These are phyloP conservation scores for Vitis hybrid DNA, from an alignment of 177 flowering plant species.

Conservation along the genomic window DNA sequence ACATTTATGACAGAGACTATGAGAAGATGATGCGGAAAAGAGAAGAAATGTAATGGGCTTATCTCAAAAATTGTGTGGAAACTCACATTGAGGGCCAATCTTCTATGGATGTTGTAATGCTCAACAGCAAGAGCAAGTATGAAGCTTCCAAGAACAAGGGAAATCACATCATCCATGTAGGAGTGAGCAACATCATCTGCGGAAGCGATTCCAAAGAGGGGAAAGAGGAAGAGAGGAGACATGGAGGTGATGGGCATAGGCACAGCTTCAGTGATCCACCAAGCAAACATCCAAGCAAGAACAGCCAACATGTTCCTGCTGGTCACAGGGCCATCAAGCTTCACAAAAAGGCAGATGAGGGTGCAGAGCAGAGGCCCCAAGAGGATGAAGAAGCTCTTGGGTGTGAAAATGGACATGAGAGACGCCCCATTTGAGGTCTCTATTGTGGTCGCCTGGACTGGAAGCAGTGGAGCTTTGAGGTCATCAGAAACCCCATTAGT, in stretches of 20 bases:
- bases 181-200: conserved; percentile 71
- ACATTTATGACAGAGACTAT: not conserved
- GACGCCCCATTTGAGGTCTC: conserved; percentile 6
- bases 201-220: conserved; percentile 70
- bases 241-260: conserved; percentile 94
- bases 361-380: conserved; percentile 63
- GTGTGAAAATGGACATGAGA: conserved; percentile 38
- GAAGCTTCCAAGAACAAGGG: conserved; percentile 87
- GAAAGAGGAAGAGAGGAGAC: conserved; percentile 91
- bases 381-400: conserved; percentile 45
- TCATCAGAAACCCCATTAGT: conserved; percentile 23
- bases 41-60: not conserved
- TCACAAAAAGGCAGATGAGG: conserved; percentile 42
- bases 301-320: conserved; percentile 69
- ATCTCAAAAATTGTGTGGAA: not conserved
- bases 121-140: conserved; percentile 92
- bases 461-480: conserved; percentile 61
- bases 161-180: conserved; percentile 84
- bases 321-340: conserved; percentile 31
- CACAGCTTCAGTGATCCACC: conserved; percentile 97
- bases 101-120: conserved; percentile 78
- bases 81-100: conserved; percentile 86
- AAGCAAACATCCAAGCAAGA: conserved; percentile 75
- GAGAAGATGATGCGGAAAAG: not conserved
- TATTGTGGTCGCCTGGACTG: conserved; percentile 22